phyloP scores from a whole-genome alignment of 768 basidiomycete genomes.

The Crucibulum laeve region DNA sequence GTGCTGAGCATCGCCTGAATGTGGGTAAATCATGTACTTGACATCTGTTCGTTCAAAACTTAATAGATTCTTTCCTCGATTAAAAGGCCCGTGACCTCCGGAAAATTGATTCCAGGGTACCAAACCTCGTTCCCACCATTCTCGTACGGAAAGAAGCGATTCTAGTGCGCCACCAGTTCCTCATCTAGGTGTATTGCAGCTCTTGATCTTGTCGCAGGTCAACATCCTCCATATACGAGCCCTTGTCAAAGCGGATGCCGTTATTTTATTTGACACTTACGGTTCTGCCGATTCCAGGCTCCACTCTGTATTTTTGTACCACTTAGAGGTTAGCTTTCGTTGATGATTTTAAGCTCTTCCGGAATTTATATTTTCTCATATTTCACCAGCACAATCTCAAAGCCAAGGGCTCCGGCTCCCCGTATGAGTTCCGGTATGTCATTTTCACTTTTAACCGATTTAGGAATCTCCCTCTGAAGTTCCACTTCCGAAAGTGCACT shows the following conservation, averaged over 20 bases:
- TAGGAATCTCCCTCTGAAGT: not conserved
- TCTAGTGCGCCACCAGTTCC: conserved; percentile 47
- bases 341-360: not conserved
- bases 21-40: conserved; percentile 43
- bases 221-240: conserved; percentile 95
- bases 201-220: conserved; percentile 42
- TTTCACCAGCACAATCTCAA: conserved; percentile 74
- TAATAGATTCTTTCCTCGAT: conserved; percentile 13
- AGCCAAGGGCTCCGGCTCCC: conserved; percentile 58
- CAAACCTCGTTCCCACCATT: conserved; percentile 93
- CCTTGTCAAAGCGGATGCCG: conserved; percentile 88
- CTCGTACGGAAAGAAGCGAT: conserved; percentile 85
- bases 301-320: conserved; percentile 84
- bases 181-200: conserved; percentile 3
- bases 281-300: conserved; percentile 84
- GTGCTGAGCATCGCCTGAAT: conserved; percentile 83
- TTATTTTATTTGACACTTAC: conserved; percentile 89
- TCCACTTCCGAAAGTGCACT: conserved; percentile 58
- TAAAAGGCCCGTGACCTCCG: conserved; percentile 88
- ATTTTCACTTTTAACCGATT: conserved; percentile 1
- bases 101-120: conserved; percentile 92
- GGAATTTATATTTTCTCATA: conserved; percentile 5
- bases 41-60: conserved; percentile 14
- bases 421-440: conserved; percentile 83
- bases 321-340: conserved; percentile 60